Evolutionary conservation across 1,139 yeast species (phyloP), one percentile per base, ranked within the genome.

Genomic region (Citeromyces hawaiiensis): DNA sequence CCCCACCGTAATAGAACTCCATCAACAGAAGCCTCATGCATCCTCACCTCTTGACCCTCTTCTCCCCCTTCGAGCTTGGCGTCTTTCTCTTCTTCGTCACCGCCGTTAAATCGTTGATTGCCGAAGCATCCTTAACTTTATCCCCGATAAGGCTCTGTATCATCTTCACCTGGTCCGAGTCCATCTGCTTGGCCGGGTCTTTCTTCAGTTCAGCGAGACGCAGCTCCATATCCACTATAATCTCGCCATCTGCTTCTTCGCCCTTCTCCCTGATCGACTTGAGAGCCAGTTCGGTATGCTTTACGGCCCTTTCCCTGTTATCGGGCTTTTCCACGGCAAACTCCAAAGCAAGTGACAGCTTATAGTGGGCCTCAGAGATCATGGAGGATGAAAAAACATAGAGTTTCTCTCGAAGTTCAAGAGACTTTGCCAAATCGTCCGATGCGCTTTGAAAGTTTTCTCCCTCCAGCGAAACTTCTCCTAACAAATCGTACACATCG

Each of bases 401-500:
- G 32, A 85, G 59, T 44, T 73, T 63, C 38, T 63, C 52, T 53
- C 88, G 70, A 39, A 82, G 59, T 16, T 69, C 60, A 36, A 83
- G 66, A 39, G 85, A 66, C 11, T 69, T 60, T 37, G 64, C 61
- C 42, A 83, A 70, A 55, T 87, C 96, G 18, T 60, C 63, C 0
- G 79, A 73, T 0, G 95, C 83, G 56, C 85, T 94, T 11, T 64
- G 60, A 54, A 85, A 85, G 56, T 85, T 83, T 49, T 87, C 88
- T 2, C 88, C 76, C 53, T 87, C 96, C 35, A 87, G 63, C 0
- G 94, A 81, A 5, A 88, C 83, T 55, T 91, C 97, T 17, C 97
- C 97, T 16, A 87, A 64, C 7, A 88, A 59, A 52, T 83, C 93
- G 52, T 77, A 82, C 1, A 81, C 74, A 43, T 85, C 93, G 0